These are phyloP conservation scores for Craspedostauros australis DNA, from an alignment of 108 stramenopile genomes.

Conservation along the genomic window DNA sequence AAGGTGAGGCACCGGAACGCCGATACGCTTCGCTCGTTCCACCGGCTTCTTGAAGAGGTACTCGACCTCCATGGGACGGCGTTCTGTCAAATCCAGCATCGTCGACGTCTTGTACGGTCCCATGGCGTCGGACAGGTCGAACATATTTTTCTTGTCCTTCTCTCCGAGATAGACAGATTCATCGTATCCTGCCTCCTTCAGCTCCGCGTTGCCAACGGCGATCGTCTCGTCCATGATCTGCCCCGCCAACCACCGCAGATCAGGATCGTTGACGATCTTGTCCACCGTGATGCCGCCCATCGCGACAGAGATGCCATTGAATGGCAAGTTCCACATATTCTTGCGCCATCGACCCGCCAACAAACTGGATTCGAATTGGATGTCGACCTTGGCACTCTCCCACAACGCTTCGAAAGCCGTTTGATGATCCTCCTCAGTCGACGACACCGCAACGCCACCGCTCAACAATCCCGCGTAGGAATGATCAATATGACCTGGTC, in stretches of 20 bases:
- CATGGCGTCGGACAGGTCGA: constrained; percentile 68
- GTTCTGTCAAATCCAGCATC: constrained; percentile 67
- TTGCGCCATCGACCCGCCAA: constrained; percentile 76
- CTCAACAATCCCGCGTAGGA: constrained; percentile 59
- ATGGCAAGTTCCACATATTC: constrained; percentile 81
- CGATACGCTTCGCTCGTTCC: constrained; percentile 51
- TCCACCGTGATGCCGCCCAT: constrained; percentile 87
- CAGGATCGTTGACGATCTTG: constrained; percentile 66
- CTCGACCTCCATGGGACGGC: constrained; percentile 77
- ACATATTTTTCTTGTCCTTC: constrained; percentile 48
- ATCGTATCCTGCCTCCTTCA: constrained; percentile 35
- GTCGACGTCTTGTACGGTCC: constrained; percentile 78
- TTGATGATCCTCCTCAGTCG: constrained; percentile 14
- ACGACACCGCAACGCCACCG: constrained; percentile 32
- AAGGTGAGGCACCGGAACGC: constrained; percentile 55
- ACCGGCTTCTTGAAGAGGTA: constrained; percentile 74
- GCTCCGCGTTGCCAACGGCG: constrained; percentile 74
- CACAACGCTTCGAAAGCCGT: constrained; percentile 53
- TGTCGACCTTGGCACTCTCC: constrained; percentile 34
- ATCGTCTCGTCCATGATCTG: constrained; percentile 75
- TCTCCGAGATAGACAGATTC: constrained; percentile 19
- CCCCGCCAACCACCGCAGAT: constrained; percentile 56
- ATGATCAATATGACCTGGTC: constrained; percentile 59
- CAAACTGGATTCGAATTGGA: constrained; percentile 51
- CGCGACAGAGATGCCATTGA: constrained; percentile 78